These are phyloP conservation scores for Spatholobus suberectus DNA, from an alignment of 306 rosid genomes.

Conservation along the genomic window DNA sequence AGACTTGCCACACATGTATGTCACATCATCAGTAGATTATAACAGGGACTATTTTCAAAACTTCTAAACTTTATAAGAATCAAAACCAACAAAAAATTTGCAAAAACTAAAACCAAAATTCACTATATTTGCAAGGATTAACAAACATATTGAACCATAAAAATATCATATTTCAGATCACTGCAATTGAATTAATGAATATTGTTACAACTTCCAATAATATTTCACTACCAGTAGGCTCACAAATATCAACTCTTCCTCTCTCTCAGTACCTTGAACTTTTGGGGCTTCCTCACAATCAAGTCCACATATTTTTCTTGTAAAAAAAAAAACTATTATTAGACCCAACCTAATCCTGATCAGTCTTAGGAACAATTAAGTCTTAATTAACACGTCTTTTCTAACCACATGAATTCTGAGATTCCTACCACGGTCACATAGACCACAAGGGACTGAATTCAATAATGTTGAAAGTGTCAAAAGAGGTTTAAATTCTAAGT, in stretches of 20 bases:
- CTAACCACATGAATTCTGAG: not conserved
- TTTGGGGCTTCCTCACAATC: not conserved
- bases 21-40: not conserved
- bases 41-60: not conserved
- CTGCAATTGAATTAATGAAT: not conserved
- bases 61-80: not conserved
- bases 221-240: slow-evolving; percentile 24
- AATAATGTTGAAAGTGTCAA: not conserved
- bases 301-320: not conserved
- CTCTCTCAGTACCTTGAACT: not conserved
- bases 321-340: not conserved
- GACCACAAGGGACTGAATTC: not conserved
- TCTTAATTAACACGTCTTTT: not conserved
- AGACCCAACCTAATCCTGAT: not conserved
- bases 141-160: too few species aligned
- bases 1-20: not conserved
- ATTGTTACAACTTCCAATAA: too few species aligned
- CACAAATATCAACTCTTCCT: not conserved
- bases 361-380: not conserved
- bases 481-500: not conserved
- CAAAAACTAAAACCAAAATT: too few species aligned
- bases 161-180: not conserved
- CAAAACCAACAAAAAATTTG: not conserved
- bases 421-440: slow-evolving; percentile 1
- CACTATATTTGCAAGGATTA: not conserved